Evolutionary conservation across 164 flowering plant species (phyloP), one percentile per base, ranked within the genome.

Genomic region (Nymphaea colorata): DNA sequence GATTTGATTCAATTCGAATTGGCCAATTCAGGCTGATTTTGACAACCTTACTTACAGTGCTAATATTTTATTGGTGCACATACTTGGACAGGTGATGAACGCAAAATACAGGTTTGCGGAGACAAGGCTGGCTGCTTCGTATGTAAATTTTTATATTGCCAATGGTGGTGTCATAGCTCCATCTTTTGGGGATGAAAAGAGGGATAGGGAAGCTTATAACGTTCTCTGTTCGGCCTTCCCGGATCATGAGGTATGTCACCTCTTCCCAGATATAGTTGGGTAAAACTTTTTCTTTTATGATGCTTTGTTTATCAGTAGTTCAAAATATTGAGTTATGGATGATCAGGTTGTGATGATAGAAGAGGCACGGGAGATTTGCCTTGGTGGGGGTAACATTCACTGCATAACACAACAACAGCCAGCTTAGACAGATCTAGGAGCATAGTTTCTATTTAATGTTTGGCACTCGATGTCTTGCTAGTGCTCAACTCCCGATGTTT

Each of bases 351-450:
- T 91, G 14, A 72, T 84, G 79, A 76, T 94, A 43, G 86, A 89
- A 77, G 96, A 88, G 61, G 96, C 97, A 15, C 83, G 96, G 68
- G 98, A 94, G 79, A 94, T 94, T 69, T 87, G 76, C 57, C 71
- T 94, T 68, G 96, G 80, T 44, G 97, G 96, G 66, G 98, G 98
- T 65, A 94, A 94, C 70, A 87, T 94, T 73, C 97, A 91, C 67
- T 94, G 97, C 81, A 91, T 93, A 64, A 93, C 95, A 55, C 98
- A 93, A 61, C 98, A 93, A 65, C 97, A 93, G 65, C 97, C 98
- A 51, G 87, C 89, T 25, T 41, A 65, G 55, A 47, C 36, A 25
- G 36, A 25, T 25, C 36, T 25, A 25, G 36, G 36, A 25, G 36
- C 36, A 25, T 25, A 25, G 36, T 25, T 25, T 25, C 36, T 25